Evolutionary conservation across 2,329 filamentous ascomycete genomes (phyloP), one percentile per base, ranked within the genome.

Genomic region (Apiospora phragmitis): DNA sequence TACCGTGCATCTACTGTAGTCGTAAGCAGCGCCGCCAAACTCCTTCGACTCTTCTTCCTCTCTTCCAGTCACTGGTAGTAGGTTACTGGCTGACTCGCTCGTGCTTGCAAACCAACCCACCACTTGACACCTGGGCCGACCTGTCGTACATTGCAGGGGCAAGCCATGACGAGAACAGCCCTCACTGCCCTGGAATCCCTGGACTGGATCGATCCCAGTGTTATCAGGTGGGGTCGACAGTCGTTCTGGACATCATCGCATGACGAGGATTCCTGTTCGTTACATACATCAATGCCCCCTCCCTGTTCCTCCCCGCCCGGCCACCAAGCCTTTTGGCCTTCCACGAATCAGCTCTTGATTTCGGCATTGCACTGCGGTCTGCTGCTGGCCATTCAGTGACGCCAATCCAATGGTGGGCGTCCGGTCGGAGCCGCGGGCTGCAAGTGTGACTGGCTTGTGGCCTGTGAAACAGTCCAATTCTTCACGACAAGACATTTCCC

Each of bases 401-500:
- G 14, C 55, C 55, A 62, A 14, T 32, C 55, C 55, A 62, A 62
- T 62, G 51, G 51, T 32, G 51, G 51, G 26, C 51, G 51, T 21
- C 47, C 51, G 55, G 55, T 32, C 7, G 55, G 55, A 35, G 32
- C 32, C 55, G 55, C 18, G 32, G 18, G 55, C 32, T 62, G 29
- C 55, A 38, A 62, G 18, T 62, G 55, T 62, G 55, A 32, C 55
- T 38, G 55, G 55, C 55, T 32, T 62, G 18, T 62, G 55, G 55
- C 55, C 55, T 62, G 18, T 62, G 55, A 62, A 62, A 62, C 55
- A 62, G 55, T 21, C n/a, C 7, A 62, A n/a, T 62, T 62, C 18
- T 62, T n/a, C 55, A 62, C 32, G 32, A 21, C 55, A 62, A 62
- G 55, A 62, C 55, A 62, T 35, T 32, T 62, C 55, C 18, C 55